These are phyloP conservation scores for Clavaria fumosa DNA, from an alignment of 768 basidiomycete genomes.

Conservation along the genomic window DNA sequence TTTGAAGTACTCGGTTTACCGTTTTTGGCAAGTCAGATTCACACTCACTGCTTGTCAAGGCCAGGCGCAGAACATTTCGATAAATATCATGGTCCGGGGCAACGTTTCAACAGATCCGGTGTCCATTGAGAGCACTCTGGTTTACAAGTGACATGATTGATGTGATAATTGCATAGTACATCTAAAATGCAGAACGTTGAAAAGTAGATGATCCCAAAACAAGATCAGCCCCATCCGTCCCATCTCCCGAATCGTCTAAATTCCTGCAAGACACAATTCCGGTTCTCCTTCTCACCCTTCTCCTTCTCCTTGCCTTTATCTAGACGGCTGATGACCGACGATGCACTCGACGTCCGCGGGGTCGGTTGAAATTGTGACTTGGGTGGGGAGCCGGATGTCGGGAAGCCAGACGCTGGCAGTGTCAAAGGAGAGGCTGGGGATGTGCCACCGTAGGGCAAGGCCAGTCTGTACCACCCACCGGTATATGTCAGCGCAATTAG, in stretches of 20 bases:
- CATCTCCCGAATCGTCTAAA: conserved; percentile 73
- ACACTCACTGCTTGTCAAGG: too few species aligned
- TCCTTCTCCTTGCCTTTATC: conserved; percentile 52
- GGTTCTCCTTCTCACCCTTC: conserved; percentile 40
- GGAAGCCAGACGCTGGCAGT: conserved; percentile 13
- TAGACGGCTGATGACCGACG: conserved; percentile 31
- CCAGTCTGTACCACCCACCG: conserved; percentile 85
- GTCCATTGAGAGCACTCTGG: too few species aligned
- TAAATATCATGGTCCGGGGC: too few species aligned
- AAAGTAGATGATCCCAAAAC: too few species aligned
- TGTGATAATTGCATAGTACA: conserved; percentile 3
- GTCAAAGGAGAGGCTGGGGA: conserved; percentile 13
- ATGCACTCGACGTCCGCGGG: conserved; percentile 37
- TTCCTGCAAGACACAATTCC: conserved; percentile 57
- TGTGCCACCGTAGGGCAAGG: conserved; percentile 30
- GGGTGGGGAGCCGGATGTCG: conserved; percentile 27
- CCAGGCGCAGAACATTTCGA: too few species aligned
- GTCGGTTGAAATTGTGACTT: conserved; percentile 24
- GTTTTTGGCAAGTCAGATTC: too few species aligned
- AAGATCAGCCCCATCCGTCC: conserved; percentile 83
- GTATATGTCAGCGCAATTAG: conserved; percentile 75
- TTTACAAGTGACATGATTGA: too few species aligned
- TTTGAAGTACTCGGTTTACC: too few species aligned
- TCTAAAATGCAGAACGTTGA: too few species aligned
- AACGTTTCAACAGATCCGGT: too few species aligned